Conservation (phyloP, 305 asterid genomes). For the Fraxinus velutina region DNA sequence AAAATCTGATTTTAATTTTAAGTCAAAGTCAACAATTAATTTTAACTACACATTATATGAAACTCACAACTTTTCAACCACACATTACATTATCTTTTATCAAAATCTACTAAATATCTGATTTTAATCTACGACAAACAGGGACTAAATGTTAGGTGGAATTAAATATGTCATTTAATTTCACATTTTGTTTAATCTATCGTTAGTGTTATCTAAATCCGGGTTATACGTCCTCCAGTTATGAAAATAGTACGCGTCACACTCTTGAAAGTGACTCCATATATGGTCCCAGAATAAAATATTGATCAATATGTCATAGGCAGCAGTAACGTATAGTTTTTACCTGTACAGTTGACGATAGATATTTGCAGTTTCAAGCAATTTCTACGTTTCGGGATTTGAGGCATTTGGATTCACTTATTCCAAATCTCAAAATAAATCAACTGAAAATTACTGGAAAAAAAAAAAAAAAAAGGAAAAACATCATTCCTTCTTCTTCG, state of each 20-base stretch:
- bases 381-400: slow-evolving; percentile 21
- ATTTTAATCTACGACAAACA: too few relatives aligned
- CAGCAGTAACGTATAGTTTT: background rate
- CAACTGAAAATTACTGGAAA: slow-evolving; percentile 24
- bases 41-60: too few relatives aligned
- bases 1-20: too few relatives aligned
- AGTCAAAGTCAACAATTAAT: too few relatives aligned
- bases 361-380: slow-evolving; percentile 27
- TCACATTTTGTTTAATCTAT: background rate
- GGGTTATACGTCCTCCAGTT: background rate
- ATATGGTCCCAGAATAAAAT: background rate
- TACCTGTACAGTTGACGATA: background rate
- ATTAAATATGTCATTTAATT: background rate
- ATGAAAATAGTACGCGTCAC: background rate
- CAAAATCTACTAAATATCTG: too few relatives aligned
- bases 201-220: background rate
- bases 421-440: slow-evolving; percentile 13
- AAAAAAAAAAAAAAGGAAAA: slow-evolving; percentile 3
- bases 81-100: too few relatives aligned
- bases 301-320: background rate
- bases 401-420: slow-evolving; percentile 1
- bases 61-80: too few relatives aligned
- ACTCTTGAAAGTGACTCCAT: background rate
- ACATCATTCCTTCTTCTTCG: background rate
- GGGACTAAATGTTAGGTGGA: background rate